Evolutionary conservation across 2,329 filamentous ascomycete genomes (phyloP).

Genomic region (Hymenoscyphus fructigenus): DNA sequence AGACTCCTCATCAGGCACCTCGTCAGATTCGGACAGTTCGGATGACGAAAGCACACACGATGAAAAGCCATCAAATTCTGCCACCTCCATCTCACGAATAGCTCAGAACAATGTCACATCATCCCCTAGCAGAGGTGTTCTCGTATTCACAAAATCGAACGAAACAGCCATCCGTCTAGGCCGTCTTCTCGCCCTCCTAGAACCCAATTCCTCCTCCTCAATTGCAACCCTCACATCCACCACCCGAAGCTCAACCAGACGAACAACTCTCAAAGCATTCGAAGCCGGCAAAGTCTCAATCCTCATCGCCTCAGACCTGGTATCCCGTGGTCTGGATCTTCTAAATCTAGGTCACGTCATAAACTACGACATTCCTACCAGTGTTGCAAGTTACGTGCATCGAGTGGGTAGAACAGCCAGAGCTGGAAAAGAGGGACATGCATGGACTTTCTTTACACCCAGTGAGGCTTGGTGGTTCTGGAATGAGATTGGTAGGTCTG

Average conservation of each 20-base stretch:
- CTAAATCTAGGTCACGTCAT: slow-evolving; percentile 77
- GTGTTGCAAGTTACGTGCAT: slow-evolving; percentile 82
- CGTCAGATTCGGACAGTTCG: slow-evolving; percentile 16
- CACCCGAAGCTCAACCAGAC: slow-evolving; percentile 68
- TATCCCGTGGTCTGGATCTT: slow-evolving; percentile 85
- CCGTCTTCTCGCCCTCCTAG: slow-evolving; percentile 69
- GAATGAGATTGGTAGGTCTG: slow-evolving; percentile 68
- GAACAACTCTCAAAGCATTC: slow-evolving; percentile 68
- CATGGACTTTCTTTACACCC: slow-evolving; percentile 84
- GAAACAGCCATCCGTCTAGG: slow-evolving; percentile 85
- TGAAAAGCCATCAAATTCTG: slow-evolving; percentile 1
- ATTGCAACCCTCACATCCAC: slow-evolving; percentile 76
- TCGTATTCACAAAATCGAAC: slow-evolving; percentile 91
- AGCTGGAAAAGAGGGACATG: slow-evolving; percentile 71
- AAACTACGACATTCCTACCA: slow-evolving; percentile 89
- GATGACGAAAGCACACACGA: slow-evolving; percentile 2
- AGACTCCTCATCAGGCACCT: slow-evolving; percentile 27
- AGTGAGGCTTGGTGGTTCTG: slow-evolving; percentile 85
- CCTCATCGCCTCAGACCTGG: slow-evolving; percentile 89
- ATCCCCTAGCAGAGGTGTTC: slow-evolving; percentile 43
- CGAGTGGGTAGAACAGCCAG: slow-evolving; percentile 88
- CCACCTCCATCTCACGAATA: background rate
- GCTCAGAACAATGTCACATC: background rate
- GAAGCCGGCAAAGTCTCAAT: slow-evolving; percentile 62
- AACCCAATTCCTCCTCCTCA: slow-evolving; percentile 53